Evolutionary conservation across 2,329 filamentous ascomycete genomes (phyloP), one percentile per base, ranked within the genome.

Genomic region (Aspergillus sergii): DNA sequence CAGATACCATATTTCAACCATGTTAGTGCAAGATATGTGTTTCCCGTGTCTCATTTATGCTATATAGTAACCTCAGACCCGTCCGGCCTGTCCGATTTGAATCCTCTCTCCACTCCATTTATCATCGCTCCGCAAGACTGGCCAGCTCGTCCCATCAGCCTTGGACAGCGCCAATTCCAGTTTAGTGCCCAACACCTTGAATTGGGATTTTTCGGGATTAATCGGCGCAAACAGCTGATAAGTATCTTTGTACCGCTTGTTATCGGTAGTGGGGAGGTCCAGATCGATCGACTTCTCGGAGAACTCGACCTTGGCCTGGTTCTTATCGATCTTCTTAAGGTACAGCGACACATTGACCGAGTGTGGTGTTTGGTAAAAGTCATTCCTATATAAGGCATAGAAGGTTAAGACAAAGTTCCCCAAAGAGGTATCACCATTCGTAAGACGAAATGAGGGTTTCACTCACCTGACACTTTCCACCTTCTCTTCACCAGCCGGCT

Each of bases 301-400:
- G 76, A 98, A 94, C 28, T 85, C 82, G 53, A 98, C 85, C 68
- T 86, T 90, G 58, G 93, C 91, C 30, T 82, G 86, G 28, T 89
- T 86, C 80, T 94, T 96, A 80, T 94, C 88, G 72, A 99, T 97
- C 82, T 98, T 98, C 84, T 98, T 99, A 60, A 98, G 85, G 81
- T 96, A 99, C 70, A 97, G 90, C 10, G 92, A 95, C 2, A 91
- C 94, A 69, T 96, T 97, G 62, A 98, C 92, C 16, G 88, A 89
- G 14, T 87, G 86, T 2, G 90, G 83, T 1, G 95, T 98, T 79
- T 99, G 95, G 81, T 99, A 99, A 80, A 94, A 99, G 79, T 99
- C 95, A 75, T 91, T 88, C 64, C 90, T 91, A 32, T 21, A 16
- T 19, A 41, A 53, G 26, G 21, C 5, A 36, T 6, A 54, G n/a